phyloP scores from a whole-genome alignment of 306 rosid species.

The Quercus glauca region DNA sequence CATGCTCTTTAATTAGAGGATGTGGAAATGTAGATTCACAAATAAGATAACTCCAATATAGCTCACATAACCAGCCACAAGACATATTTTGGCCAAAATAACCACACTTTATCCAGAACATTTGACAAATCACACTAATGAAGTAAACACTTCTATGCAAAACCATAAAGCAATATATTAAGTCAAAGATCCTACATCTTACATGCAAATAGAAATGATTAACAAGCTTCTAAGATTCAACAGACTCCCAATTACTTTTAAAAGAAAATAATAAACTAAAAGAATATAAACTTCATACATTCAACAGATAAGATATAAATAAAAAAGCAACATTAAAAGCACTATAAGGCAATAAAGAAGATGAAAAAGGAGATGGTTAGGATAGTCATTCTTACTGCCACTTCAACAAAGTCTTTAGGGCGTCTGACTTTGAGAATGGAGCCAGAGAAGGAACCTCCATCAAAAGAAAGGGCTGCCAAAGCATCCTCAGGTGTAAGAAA shows the following conservation, averaged over 20 bases:
- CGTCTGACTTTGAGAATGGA: constrained; percentile 73
- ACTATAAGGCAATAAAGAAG: background rate
- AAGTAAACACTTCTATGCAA: background rate
- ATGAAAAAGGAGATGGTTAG: constrained; percentile 17
- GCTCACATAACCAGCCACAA: background rate
- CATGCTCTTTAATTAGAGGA: background rate
- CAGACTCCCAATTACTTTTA: background rate
- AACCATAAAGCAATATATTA: background rate
- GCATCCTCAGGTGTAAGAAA: constrained; percentile 96
- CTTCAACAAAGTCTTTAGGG: constrained; percentile 84
- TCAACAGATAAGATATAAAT: background rate
- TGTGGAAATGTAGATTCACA: background rate
- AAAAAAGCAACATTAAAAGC: background rate
- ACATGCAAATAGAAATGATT: no score
- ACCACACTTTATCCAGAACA: background rate
- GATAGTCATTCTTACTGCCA: constrained; percentile 70
- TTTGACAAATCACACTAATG: background rate
- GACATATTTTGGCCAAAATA: background rate
- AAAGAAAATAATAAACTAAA: background rate
- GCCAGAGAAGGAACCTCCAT: constrained; percentile 67
- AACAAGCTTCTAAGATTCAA: background rate
- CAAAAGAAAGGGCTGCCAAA: constrained; percentile 83
- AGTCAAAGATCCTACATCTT: no score
- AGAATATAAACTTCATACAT: constrained; percentile 4
- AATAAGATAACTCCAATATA: background rate